These are phyloP conservation scores for Hyaloscypha finlandica DNA, from an alignment of 495 filamentous ascomycete genomes.

Conservation along the genomic window DNA sequence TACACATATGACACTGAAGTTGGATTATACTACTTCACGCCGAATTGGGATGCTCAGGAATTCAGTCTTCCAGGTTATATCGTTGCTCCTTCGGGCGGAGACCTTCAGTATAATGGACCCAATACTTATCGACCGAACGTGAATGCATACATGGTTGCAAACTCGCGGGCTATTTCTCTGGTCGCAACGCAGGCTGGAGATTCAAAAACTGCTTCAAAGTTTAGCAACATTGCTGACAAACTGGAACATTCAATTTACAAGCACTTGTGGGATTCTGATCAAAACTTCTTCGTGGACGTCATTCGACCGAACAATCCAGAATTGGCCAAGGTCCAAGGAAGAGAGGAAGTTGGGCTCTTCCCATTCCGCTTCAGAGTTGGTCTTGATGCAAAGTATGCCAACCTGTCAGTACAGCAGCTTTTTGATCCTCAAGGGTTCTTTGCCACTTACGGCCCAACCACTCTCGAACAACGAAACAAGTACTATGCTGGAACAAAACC, in stretches of 20 bases:
- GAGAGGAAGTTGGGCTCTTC: conserved; percentile 46
- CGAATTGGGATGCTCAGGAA: conserved; percentile 49
- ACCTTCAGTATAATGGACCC: conserved; percentile 40
- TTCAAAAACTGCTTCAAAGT: conserved; percentile 32
- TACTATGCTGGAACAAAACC: conserved; percentile 44
- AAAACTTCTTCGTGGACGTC: conserved; percentile 49
- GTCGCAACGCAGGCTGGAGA: conserved; percentile 39
- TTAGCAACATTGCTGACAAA: conserved; percentile 36
- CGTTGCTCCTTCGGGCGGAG: conserved; percentile 37
- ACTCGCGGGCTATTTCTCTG: conserved; percentile 42
- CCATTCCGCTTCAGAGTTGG: conserved; percentile 47
- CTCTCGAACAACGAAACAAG: conserved; percentile 42
- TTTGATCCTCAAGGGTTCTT: conserved; percentile 37
- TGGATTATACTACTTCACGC: conserved; percentile 45
- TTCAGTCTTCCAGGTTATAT: conserved; percentile 42
- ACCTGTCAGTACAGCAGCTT: conserved; percentile 37
- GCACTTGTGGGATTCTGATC: conserved; percentile 39
- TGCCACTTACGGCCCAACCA: conserved; percentile 45
- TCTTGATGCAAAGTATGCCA: conserved; percentile 33
- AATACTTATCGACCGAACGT: conserved; percentile 45
- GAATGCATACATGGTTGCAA: conserved; percentile 50
- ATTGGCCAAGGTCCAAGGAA: conserved; percentile 39
- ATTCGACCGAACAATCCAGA: conserved; percentile 37
- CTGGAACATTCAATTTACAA: conserved; percentile 41
- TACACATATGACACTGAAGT: conserved; percentile 21